Percentiles rank a stretch among this genome's conserved stretches.
These are phyloP conservation scores for Emmonsiellopsis sp. DNA, from an alignment of 2,329 filamentous ascomycete species.

Conservation along the genomic window DNA sequence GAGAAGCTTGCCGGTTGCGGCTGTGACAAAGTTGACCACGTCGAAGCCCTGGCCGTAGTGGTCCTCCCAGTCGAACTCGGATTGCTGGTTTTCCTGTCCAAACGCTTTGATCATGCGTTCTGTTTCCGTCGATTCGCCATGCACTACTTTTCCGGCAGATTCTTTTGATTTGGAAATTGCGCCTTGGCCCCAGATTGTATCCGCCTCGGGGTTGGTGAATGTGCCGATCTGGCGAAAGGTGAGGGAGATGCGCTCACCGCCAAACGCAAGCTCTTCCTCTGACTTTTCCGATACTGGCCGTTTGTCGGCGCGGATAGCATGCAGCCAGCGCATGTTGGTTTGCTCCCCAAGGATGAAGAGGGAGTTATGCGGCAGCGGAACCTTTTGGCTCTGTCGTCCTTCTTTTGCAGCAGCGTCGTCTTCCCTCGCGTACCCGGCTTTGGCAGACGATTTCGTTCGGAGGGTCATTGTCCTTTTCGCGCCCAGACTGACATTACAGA, in stretches of 20 bases:
- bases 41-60: conserved; percentile 77
- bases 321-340: conserved; percentile 82
- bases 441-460: conserved; percentile 53
- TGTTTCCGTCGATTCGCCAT: conserved; percentile 58
- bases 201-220: conserved; percentile 58
- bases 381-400: conserved; percentile 54
- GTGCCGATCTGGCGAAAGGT: conserved; percentile 89
- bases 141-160: conserved; percentile 55
- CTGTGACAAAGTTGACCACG: conserved; percentile 48
- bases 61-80: conserved; percentile 61
- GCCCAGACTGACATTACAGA: conserved; percentile 90
- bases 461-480: conserved; percentile 85
- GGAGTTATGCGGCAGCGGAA: conserved; percentile 77
- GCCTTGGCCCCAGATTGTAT: conserved; percentile 83
- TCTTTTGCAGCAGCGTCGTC: conserved; percentile 12
- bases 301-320: conserved; percentile 86
- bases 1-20: conserved; percentile 21
- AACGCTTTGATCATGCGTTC: conserved; percentile 65
- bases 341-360: conserved; percentile 71
- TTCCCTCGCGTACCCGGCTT: not conserved
- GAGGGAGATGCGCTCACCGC: conserved; percentile 74
- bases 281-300: conserved; percentile 59
- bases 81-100: conserved; percentile 70
- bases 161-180: conserved; percentile 59
- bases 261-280: conserved; percentile 59